A percentile compares a stretch with the other conserved stretches of the same genome.
Conservation (phyloP, 2,329 filamentous ascomycete genomes). For the Fusarium longipes region DNA sequence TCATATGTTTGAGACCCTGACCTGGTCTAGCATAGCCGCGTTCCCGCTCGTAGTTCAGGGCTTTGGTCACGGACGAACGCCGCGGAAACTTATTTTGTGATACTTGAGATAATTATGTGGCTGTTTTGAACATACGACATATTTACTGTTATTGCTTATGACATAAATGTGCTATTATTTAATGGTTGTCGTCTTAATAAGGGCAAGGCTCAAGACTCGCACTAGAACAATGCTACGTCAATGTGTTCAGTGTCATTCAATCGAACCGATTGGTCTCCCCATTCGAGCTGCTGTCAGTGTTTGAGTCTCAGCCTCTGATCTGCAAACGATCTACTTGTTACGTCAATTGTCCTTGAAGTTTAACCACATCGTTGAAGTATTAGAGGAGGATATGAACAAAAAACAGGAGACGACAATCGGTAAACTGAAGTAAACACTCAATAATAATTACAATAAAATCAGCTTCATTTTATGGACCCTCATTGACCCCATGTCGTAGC, state of each 20-base stretch:
- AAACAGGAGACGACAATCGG: neutral
- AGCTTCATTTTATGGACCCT: conserved; percentile 24
- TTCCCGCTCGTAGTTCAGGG: conserved; percentile 4
- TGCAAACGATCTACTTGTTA: neutral
- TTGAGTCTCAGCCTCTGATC: neutral
- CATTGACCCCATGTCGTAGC: conserved; percentile 10
- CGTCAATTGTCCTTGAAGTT: neutral
- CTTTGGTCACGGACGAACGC: neutral
- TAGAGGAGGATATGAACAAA: neutral
- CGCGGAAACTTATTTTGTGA: neutral
- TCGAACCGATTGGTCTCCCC: conserved; percentile 9
- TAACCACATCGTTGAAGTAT: neutral
- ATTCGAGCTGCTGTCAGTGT: neutral
- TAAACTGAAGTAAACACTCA: neutral
- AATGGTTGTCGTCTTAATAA: neutral
- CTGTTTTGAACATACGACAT: neutral
- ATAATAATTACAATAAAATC: conserved; percentile 21
- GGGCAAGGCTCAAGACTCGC: neutral
- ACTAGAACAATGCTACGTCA: neutral
- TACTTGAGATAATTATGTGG: neutral
- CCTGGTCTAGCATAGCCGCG: conserved; percentile 20
- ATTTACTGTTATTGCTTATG: neutral
- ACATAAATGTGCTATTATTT: neutral
- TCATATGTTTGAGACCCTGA: conserved; percentile 1
- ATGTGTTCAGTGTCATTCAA: conserved; percentile 19